Percentiles rank a stretch among this genome's conserved stretches.
phyloP scores from a whole-genome alignment of 2,329 filamentous ascomycete species.

The Colletotrichum noveboracense region DNA sequence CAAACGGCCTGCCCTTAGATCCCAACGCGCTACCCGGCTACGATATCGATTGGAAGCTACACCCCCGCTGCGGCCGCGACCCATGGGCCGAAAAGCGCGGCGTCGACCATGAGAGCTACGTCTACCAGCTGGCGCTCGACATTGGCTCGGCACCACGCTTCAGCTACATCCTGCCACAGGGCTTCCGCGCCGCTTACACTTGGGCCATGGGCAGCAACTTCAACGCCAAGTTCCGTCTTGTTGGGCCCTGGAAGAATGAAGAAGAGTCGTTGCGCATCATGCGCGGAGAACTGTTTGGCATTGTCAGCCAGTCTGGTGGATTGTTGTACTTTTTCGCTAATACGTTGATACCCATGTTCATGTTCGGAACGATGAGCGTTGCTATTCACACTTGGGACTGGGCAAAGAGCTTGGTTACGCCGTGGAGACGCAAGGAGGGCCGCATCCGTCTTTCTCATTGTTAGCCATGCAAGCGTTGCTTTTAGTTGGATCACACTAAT shows the following conservation, averaged over 20 bases:
- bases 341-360: constrained; percentile 37
- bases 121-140: constrained; percentile 54
- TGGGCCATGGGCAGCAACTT: constrained; percentile 57
- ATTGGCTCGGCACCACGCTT: constrained; percentile 48
- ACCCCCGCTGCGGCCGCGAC: constrained; percentile 35
- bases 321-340: constrained; percentile 42
- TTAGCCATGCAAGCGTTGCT: not conserved
- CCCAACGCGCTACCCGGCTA: constrained; percentile 34
- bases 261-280: constrained; percentile 40
- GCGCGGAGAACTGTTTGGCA: constrained; percentile 43
- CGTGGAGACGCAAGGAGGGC: not conserved
- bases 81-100: constrained; percentile 40
- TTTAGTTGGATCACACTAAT: not conserved
- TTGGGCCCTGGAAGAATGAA: constrained; percentile 47
- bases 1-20: not conserved
- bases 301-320: constrained; percentile 42
- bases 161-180: constrained; percentile 34
- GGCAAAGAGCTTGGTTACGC: not conserved
- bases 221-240: constrained; percentile 52
- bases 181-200: constrained; percentile 34
- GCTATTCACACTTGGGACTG: constrained; percentile 10
- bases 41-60: constrained; percentile 46
- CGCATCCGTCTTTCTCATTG: not conserved
- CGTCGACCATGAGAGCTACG: constrained; percentile 55
- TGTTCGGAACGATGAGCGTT: constrained; percentile 42